These are phyloP conservation scores for Colletotrichum salicis DNA, from an alignment of 2,329 filamentous ascomycete genomes.

Conservation along the genomic window DNA sequence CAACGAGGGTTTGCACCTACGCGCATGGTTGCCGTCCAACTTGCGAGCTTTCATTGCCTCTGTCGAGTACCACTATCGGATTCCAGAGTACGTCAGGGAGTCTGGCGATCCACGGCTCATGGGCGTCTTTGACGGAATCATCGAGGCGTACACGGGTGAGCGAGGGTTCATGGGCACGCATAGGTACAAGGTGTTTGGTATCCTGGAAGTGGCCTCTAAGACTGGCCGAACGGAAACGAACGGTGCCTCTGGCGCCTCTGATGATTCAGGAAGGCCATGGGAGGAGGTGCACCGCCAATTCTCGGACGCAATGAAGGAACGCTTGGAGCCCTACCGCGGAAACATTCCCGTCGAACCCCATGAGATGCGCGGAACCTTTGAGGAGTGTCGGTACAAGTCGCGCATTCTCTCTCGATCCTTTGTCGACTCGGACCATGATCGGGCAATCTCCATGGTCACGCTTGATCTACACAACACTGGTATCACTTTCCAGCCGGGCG, in stretches of 20 bases:
- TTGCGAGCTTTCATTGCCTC: slow-evolving; percentile 65
- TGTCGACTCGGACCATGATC: slow-evolving; percentile 57
- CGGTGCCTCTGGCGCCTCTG: slow-evolving; percentile 57
- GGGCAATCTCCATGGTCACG: slow-evolving; percentile 60
- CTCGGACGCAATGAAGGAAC: slow-evolving; percentile 65
- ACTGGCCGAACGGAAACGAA: slow-evolving; percentile 64
- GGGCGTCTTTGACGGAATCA: slow-evolving; percentile 64
- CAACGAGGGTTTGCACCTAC: slow-evolving; percentile 61
- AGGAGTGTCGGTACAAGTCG: slow-evolving; percentile 62
- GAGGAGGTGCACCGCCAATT: slow-evolving; percentile 62
- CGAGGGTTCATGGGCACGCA: slow-evolving; percentile 67
- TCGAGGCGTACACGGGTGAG: slow-evolving; percentile 66
- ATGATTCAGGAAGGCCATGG: slow-evolving; percentile 56
- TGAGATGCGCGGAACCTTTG: slow-evolving; percentile 64
- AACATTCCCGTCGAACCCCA: slow-evolving; percentile 59
- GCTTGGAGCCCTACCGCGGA: slow-evolving; percentile 60
- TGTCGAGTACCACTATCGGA: slow-evolving; percentile 63
- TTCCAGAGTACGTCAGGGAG: slow-evolving; percentile 63
- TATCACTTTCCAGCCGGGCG: slow-evolving; percentile 64
- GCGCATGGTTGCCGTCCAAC: slow-evolving; percentile 65
- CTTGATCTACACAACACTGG: slow-evolving; percentile 64
- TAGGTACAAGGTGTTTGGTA: slow-evolving; percentile 67
- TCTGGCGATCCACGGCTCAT: slow-evolving; percentile 61
- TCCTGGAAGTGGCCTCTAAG: slow-evolving; percentile 64
- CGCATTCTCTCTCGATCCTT: slow-evolving; percentile 55